Conservation (phyloP, 2,329 filamentous ascomycete species). For the Lachnellula occidentalis region DNA sequence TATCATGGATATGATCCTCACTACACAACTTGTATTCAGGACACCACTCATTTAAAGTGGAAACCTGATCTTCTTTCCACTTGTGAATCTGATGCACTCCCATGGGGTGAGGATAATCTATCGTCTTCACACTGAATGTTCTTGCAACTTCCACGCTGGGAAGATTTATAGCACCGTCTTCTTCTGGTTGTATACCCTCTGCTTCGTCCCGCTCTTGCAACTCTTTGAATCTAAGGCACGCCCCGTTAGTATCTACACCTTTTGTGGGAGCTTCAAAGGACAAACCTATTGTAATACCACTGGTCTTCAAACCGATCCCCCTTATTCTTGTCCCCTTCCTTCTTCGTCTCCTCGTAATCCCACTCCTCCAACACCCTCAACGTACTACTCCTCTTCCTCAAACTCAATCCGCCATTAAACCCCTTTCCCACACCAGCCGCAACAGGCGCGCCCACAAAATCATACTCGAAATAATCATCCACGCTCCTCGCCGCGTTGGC, state of each 20-base stretch:
- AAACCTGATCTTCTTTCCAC: slow-evolving; percentile 22
- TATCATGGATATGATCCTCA: slow-evolving; percentile 4
- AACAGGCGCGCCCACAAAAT: slow-evolving; percentile 34
- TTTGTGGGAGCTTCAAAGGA: neutral
- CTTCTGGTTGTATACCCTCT: slow-evolving; percentile 17
- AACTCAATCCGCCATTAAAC: slow-evolving; percentile 35
- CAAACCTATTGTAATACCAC: slow-evolving; percentile 27
- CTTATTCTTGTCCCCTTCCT: slow-evolving; percentile 5
- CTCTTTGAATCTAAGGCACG: slow-evolving; percentile 14
- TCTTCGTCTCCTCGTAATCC: slow-evolving; percentile 21
- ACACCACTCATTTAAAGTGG: slow-evolving; percentile 23
- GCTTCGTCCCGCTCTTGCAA: slow-evolving; percentile 18
- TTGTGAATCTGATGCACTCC: slow-evolving; percentile 29
- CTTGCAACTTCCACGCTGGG: slow-evolving; percentile 26
- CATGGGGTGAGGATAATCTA: slow-evolving; percentile 29
- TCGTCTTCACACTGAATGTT: slow-evolving; percentile 29
- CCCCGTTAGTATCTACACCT: neutral
- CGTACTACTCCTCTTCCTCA: slow-evolving; percentile 34
- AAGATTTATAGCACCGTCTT: slow-evolving; percentile 23
- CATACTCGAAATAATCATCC: slow-evolving; percentile 33
- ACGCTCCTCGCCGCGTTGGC: slow-evolving; percentile 30
- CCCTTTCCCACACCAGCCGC: slow-evolving; percentile 18
- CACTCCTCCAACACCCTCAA: slow-evolving; percentile 27
- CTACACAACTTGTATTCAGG: slow-evolving; percentile 24
- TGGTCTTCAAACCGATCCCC: slow-evolving; percentile 26